These are phyloP conservation scores for Salicornia ramosissima DNA, from an alignment of 148 eudicot genomes.

Conservation along the genomic window DNA sequence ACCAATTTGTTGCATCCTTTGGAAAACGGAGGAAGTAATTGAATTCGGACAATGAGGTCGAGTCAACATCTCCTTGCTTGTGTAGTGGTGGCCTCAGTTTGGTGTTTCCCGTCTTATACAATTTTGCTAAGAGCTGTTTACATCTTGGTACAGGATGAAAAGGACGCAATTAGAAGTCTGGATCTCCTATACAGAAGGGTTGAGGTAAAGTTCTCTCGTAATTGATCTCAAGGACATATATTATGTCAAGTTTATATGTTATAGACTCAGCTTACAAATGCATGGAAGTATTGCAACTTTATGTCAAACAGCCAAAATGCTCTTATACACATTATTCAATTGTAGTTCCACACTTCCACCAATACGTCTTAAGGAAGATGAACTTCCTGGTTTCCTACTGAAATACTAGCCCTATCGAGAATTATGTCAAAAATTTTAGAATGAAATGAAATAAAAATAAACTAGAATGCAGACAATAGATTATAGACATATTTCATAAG, in stretches of 20 bases:
- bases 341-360: neutral
- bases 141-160: constrained; percentile 64
- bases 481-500: neutral
- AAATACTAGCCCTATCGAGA: too few relatives aligned
- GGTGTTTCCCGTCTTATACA: constrained; percentile 2
- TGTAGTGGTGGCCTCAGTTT: neutral
- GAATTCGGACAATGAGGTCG: too few relatives aligned
- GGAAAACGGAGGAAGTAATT: too few relatives aligned
- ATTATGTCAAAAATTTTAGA: neutral
- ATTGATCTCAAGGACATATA: neutral
- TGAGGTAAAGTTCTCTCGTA: constrained; percentile 51
- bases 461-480: too few relatives aligned
- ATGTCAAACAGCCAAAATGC: neutral
- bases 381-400: neutral
- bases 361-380: neutral
- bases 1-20: too few relatives aligned
- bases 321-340: neutral
- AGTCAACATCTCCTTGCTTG: neutral
- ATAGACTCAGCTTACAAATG: neutral
- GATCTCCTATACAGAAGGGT: constrained; percentile 95
- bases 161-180: constrained; percentile 90
- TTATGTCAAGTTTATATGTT: neutral
- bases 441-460: neutral
- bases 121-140: constrained; percentile 4
- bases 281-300: neutral